Evolutionary conservation across 768 basidiomycete genomes (phyloP), one percentile per base, ranked within the genome.

Genomic region (Tulasnella calospora): DNA sequence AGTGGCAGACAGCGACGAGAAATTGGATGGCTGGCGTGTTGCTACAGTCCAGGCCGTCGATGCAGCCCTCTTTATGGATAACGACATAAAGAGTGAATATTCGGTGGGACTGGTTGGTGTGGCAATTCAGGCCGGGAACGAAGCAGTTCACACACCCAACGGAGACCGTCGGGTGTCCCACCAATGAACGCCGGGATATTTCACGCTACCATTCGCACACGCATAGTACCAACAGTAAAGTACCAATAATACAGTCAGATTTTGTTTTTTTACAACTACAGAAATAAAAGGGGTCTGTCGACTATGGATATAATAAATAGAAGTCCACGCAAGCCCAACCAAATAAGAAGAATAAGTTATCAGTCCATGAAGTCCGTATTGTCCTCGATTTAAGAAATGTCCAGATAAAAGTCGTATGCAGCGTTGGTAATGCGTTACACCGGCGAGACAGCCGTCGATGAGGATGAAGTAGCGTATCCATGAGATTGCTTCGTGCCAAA

Each of bases 41-140:
- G 61, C 61, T 67, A 27, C 61, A 67, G 61, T 67, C 61, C 61
- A 67, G 5, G 61, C 61, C 10, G 61, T 67, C 27, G 61, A 3
- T 12, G 61, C 61, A 27, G 61, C 61, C 33, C 61, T 67, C 61
- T 13, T 67, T 27, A 67, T 67, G 33, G 61, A 30, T 67, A 67
- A 67, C 23, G 61, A 67, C 61, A 67, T 21, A 67, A 67, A 13
- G 61, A 67, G 61, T 27, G 61, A 33, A 67, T 67, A 67, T 67
- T 67, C 61, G 61, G 61, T 67, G 61, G 30, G 61, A 67, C 61
- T 67, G n/a, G 61, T 67, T 67, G 4, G 61, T 67, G 61, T 67
- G 21, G 61, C 33, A 67, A 67, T 67, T 67, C 61, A 67, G n/a
- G 33, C 61, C 27, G 30, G 21, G 12, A 33, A 33, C 61, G 12